Conservation (phyloP, 306 rosid species). For the Clitoria ternatea region DNA sequence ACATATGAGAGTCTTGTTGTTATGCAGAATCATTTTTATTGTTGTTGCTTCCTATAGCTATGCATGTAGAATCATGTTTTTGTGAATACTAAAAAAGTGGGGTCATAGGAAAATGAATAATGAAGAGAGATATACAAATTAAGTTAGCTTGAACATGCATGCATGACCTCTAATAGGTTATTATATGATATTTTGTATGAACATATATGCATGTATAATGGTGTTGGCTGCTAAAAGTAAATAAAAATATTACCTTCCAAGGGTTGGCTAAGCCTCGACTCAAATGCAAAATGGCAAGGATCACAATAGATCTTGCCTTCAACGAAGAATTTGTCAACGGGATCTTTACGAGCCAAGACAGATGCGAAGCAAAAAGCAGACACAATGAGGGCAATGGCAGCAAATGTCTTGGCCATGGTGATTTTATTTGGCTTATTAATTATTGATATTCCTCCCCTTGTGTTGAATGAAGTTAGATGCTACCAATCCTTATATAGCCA, state of each 20-base stretch:
- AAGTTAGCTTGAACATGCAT: no score
- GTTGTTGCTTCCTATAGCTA: no score
- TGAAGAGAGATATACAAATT: neutral
- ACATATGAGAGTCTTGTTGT: no score
- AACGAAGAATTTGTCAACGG: neutral
- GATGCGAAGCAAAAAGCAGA: constrained; percentile 31
- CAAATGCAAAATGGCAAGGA: constrained; percentile 47
- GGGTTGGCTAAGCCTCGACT: constrained; percentile 36
- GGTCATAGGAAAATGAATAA: no score
- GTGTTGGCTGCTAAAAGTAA: no score
- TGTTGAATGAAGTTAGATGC: neutral
- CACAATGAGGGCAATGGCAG: constrained; percentile 22
- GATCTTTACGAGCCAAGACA: neutral
- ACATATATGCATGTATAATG: neutral
- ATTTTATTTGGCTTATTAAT: neutral
- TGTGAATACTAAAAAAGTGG: no score
- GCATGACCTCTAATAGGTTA: neutral
- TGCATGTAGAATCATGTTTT: no score
- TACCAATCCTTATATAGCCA: constrained; percentile 12
- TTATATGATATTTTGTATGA: neutral
- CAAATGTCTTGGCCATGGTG: constrained; percentile 30
- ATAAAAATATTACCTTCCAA: constrained; percentile 32
- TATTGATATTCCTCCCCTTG: constrained; percentile 2
- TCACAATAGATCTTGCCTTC: constrained; percentile 52
- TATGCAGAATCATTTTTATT: no score